Percentiles rank a stretch among this genome's conserved stretches.
These are phyloP conservation scores for Skeletonema marinoi DNA, from an alignment of 108 stramenopile species.

Conservation along the genomic window DNA sequence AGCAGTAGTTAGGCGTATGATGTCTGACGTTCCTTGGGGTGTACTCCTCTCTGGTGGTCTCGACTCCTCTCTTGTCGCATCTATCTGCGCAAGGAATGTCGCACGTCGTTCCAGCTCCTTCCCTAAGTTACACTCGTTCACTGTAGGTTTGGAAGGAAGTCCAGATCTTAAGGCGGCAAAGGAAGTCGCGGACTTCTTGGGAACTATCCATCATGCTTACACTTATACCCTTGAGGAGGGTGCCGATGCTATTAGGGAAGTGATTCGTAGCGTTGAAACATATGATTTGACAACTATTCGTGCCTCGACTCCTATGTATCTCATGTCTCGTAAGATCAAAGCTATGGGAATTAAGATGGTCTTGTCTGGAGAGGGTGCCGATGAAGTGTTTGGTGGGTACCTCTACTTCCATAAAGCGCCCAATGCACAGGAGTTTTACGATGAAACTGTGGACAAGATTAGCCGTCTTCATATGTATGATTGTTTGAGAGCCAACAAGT, in stretches of 20 bases:
- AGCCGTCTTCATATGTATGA: slow-evolving; percentile 95
- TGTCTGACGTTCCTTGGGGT: slow-evolving; percentile 99
- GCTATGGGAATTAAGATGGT: slow-evolving; percentile 99
- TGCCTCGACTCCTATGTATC: slow-evolving; percentile 97
- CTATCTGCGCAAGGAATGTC: slow-evolving; percentile 91
- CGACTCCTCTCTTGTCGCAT: slow-evolving; percentile 96
- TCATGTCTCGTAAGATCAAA: slow-evolving; percentile 98
- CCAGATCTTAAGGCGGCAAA: slow-evolving; percentile 95
- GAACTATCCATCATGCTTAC: slow-evolving; percentile 97
- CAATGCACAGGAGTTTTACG: slow-evolving; percentile 94
- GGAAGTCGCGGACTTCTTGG: slow-evolving; percentile 92
- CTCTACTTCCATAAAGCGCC: slow-evolving; percentile 99
- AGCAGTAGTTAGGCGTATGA: slow-evolving; percentile 95
- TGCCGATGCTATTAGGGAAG: slow-evolving; percentile 95
- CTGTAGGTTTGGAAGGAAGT: slow-evolving; percentile 89
- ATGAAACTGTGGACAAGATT: slow-evolving; percentile 96
- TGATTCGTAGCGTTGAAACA: slow-evolving; percentile 94
- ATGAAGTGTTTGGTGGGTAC: slow-evolving; percentile 98
- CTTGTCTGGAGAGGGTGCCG: slow-evolving; percentile 97
- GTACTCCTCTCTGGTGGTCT: slow-evolving; percentile 97
- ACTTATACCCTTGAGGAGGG: slow-evolving; percentile 97
- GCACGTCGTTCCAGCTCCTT: slow-evolving; percentile 77
- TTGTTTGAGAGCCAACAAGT: slow-evolving; percentile 98
- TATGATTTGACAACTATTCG: slow-evolving; percentile 98
- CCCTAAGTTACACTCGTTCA: slow-evolving; percentile 96